Conservation (phyloP, 768 basidiomycete genomes). For the Cubamyces lactineus region DNA sequence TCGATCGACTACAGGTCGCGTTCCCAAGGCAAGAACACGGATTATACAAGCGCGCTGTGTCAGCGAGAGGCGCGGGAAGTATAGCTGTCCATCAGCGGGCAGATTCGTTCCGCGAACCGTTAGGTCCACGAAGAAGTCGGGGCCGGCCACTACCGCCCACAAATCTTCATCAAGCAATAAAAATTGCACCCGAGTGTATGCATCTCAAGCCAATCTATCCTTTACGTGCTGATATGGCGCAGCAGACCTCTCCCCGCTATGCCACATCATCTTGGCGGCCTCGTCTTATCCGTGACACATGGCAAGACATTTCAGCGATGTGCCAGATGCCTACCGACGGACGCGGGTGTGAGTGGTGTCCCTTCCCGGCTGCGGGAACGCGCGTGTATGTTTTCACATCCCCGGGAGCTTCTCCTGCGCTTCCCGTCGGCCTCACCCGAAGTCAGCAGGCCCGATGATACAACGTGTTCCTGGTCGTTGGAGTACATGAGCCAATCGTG, state of each 20-base stretch:
- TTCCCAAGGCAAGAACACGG: neutral
- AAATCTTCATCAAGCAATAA: conserved; percentile 6
- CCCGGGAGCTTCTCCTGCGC: neutral
- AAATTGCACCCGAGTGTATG: conserved; percentile 9
- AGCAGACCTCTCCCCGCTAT: neutral
- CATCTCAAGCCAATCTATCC: conserved; percentile 19
- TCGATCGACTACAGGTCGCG: neutral
- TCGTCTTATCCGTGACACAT: neutral
- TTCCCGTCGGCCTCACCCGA: conserved; percentile 18
- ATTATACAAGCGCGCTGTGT: conserved; percentile 14
- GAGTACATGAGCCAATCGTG: conserved; percentile 11
- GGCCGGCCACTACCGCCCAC: conserved; percentile 12
- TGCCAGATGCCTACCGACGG: conserved; percentile 15
- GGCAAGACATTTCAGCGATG: conserved; percentile 3
- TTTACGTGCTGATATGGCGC: conserved; percentile 1
- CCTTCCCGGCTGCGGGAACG: conserved; percentile 6
- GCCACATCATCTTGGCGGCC: neutral
- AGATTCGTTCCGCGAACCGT: conserved; percentile 24
- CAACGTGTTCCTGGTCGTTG: conserved; percentile 8
- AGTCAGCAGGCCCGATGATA: conserved; percentile 10
- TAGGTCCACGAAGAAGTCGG: conserved; percentile 21
- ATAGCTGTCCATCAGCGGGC: conserved; percentile 5
- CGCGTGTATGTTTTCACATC: conserved; percentile 15
- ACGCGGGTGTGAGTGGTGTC: conserved; percentile 3
- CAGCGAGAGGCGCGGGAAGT: conserved; percentile 22